phyloP scores from a whole-genome alignment of 2,329 filamentous ascomycete genomes.

The Sphaerostilbella broomeana region DNA sequence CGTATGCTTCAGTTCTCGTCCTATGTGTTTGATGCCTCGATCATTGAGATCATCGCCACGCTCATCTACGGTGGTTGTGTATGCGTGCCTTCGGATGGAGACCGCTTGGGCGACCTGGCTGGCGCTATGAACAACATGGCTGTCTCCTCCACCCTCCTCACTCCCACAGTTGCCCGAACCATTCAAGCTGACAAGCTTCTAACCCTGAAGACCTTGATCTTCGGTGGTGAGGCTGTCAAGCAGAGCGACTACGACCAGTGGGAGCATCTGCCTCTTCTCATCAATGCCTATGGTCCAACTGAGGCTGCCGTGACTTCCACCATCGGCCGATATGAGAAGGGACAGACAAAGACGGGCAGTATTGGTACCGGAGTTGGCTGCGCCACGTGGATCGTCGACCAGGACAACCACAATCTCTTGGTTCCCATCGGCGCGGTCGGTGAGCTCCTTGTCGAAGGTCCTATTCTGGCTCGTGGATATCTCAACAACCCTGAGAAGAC shows the following conservation, averaged over 20 bases:
- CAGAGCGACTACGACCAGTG: slow-evolving; percentile 4
- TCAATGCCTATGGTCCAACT: slow-evolving; percentile 10
- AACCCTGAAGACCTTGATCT: neutral
- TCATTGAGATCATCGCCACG: slow-evolving; percentile 10
- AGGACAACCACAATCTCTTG: neutral
- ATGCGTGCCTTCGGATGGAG: slow-evolving; percentile 15
- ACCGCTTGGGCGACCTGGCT: slow-evolving; percentile 5
- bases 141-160: neutral
- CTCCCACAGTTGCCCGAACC: slow-evolving; percentile 4
- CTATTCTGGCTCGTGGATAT: slow-evolving; percentile 10
- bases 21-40: slow-evolving; percentile 13
- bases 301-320: slow-evolving; percentile 7
- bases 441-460: slow-evolving; percentile 5
- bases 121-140: neutral
- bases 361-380: no score
- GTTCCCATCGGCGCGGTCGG: neutral
- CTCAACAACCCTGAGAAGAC: slow-evolving; percentile 6
- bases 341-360: neutral
- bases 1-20: slow-evolving; percentile 15
- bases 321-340: neutral
- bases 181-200: neutral
- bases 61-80: slow-evolving; percentile 6
- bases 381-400: slow-evolving; percentile 13
- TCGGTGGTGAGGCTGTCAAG: slow-evolving; percentile 5
- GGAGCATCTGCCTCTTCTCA: neutral